phyloP scores from a whole-genome alignment of 108 stramenopile genomes.

The Epithemia pelagica region DNA sequence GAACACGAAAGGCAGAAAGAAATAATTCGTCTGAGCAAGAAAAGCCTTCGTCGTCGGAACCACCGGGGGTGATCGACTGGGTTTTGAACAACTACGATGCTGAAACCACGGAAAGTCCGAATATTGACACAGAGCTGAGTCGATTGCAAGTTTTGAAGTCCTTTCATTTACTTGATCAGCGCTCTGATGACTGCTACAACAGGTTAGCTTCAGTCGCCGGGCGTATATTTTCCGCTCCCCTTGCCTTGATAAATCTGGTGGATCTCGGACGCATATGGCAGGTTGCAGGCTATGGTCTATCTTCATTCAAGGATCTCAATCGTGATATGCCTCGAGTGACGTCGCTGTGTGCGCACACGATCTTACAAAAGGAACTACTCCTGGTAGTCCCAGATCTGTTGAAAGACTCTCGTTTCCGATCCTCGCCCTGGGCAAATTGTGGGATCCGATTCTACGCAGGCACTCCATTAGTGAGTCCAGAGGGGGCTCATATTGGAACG shows the following conservation, averaged over 20 bases:
- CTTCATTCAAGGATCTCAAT: slow-evolving; percentile 7
- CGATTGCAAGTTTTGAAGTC: slow-evolving; percentile 5
- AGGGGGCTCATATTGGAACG: slow-evolving; percentile 50
- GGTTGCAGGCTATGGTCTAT: slow-evolving; percentile 14
- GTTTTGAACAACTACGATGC: slow-evolving; percentile 9
- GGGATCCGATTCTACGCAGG: slow-evolving; percentile 73
- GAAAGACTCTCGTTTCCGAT: slow-evolving; percentile 56
- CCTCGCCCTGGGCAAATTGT: slow-evolving; percentile 46
- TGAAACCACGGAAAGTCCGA: slow-evolving; percentile 1
- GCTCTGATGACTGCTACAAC: slow-evolving; percentile 21
- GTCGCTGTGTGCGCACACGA: slow-evolving; percentile 57
- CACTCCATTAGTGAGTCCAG: slow-evolving; percentile 41
- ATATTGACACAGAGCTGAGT: slow-evolving; percentile 4
- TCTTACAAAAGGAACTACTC: slow-evolving; percentile 30
- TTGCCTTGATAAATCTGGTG: slow-evolving; percentile 57
- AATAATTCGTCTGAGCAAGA: too few species aligned
- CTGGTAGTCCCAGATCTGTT: slow-evolving; percentile 47
- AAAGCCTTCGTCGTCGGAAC: too few species aligned
- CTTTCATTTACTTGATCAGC: neutral
- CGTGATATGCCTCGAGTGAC: slow-evolving; percentile 48
- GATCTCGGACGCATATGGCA: slow-evolving; percentile 60
- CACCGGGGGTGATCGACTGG: slow-evolving; percentile 10
- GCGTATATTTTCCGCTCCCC: slow-evolving; percentile 58
- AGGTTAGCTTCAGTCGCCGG: slow-evolving; percentile 24
- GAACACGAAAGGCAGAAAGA: too few species aligned